Conservation (phyloP, 768 basidiomycete species). For the Tubosaeta sp. region DNA sequence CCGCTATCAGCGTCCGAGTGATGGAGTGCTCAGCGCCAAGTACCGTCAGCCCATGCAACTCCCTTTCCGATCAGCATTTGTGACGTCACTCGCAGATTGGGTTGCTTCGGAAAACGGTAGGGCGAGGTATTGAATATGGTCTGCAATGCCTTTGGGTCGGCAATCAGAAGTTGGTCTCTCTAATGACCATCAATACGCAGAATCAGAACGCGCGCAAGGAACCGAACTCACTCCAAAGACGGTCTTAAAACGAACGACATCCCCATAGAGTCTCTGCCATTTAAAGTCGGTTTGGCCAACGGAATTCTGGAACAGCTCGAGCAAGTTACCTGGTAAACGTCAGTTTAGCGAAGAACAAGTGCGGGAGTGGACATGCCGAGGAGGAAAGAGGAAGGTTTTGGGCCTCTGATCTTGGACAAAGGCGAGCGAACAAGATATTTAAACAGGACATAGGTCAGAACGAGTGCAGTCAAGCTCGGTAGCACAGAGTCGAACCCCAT, state of each 20-base stretch:
- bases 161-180: conserved; percentile 42
- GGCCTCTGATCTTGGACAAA: conserved; percentile 1
- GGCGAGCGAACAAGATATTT: background rate
- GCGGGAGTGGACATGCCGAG: background rate
- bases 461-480: conserved; percentile 4
- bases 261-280: conserved; percentile 30
- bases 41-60: conserved; percentile 40
- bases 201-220: conserved; percentile 2
- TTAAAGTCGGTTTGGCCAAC: conserved; percentile 23
- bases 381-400: background rate
- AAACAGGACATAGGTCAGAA: background rate
- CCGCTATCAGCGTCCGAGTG: conserved; percentile 1
- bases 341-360: background rate
- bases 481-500: conserved; percentile 8
- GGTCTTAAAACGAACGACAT: conserved; percentile 26
- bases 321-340: conserved; percentile 5
- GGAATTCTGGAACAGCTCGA: conserved; percentile 23
- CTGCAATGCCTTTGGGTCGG: conserved; percentile 44
- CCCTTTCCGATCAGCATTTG: conserved; percentile 29
- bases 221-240: conserved; percentile 19
- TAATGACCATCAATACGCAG: conserved; percentile 9
- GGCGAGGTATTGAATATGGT: conserved; percentile 30
- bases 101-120: conserved; percentile 39
- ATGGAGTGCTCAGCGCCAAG: background rate
- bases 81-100: conserved; percentile 18